Evolutionary conservation across 371 early-diverging fungal species (phyloP).

Genomic region (Blakeslea trispora): DNA sequence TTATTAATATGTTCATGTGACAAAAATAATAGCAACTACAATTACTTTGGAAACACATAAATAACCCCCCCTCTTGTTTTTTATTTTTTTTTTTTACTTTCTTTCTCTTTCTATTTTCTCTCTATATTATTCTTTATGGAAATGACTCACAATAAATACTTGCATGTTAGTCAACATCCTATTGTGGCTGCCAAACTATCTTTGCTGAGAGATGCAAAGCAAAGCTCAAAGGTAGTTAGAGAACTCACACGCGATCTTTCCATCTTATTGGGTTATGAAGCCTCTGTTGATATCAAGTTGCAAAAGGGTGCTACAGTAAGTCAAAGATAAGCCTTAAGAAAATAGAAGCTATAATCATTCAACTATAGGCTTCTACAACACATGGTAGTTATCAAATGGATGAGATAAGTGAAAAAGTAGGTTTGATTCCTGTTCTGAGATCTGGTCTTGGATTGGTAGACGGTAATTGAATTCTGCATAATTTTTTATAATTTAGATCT

Average conservation of each 20-base stretch:
- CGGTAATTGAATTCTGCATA: constrained; percentile 44
- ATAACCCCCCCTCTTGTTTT: constrained; percentile 19
- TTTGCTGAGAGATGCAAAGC: constrained; percentile 62
- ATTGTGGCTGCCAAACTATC: constrained; percentile 72
- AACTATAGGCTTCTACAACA: constrained; percentile 35
- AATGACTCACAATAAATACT: constrained; percentile 13
- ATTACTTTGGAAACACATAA: constrained; percentile 2
- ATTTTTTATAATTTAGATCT: too few relatives aligned
- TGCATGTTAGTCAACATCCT: constrained; percentile 65
- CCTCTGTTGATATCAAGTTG: constrained; percentile 52
- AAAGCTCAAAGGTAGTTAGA: constrained; percentile 65
- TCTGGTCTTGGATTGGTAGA: constrained; percentile 78
- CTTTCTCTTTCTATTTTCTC: constrained; percentile 26
- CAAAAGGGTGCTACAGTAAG: constrained; percentile 2
- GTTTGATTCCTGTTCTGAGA: constrained; percentile 82
- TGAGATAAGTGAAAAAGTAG: constrained; percentile 60
- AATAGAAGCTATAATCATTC: background rate
- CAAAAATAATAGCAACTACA: background rate
- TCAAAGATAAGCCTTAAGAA: constrained; percentile 1
- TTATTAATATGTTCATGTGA: background rate
- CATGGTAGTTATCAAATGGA: constrained; percentile 51
- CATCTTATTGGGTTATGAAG: constrained; percentile 69
- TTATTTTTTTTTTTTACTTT: constrained; percentile 15
- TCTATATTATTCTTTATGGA: constrained; percentile 9
- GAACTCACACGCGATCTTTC: constrained; percentile 67